Percentiles rank a stretch among this genome's conserved stretches.
phyloP scores from a whole-genome alignment of 768 basidiomycete species.

The Termitomyces sp. region DNA sequence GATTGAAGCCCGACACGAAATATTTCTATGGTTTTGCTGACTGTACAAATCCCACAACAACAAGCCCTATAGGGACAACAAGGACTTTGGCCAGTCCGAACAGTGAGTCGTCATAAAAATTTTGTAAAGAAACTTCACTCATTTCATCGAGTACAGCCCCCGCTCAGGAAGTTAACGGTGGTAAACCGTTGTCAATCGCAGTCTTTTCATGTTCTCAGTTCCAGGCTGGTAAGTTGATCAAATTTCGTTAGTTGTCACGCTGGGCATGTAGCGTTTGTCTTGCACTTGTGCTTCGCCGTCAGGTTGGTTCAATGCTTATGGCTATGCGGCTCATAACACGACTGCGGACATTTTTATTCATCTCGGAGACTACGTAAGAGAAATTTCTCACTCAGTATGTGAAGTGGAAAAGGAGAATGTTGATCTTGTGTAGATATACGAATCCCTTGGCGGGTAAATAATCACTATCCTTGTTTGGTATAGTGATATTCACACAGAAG shows the following conservation, averaged over 20 bases:
- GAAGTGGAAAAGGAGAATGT: background rate
- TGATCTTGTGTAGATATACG: conserved; percentile 1
- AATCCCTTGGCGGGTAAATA: background rate
- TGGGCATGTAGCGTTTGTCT: background rate
- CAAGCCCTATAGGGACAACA: conserved; percentile 48
- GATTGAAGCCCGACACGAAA: conserved; percentile 45
- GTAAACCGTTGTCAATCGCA: background rate
- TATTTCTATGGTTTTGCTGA: conserved; percentile 47
- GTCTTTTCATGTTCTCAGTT: conserved; percentile 3
- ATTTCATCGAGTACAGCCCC: background rate
- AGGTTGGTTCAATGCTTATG: conserved; percentile 58
- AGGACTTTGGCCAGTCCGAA: conserved; percentile 28
- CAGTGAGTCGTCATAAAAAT: background rate
- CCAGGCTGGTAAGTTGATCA: background rate
- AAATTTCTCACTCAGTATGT: background rate
- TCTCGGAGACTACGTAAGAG: conserved; percentile 58
- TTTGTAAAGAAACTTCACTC: background rate
- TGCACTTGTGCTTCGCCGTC: background rate
- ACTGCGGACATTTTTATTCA: conserved; percentile 52
- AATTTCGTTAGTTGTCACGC: background rate
- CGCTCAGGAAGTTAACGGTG: background rate
- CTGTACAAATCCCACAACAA: conserved; percentile 41
- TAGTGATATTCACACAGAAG: background rate
- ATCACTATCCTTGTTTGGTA: background rate
- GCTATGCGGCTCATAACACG: conserved; percentile 31